Evolutionary conservation across 768 basidiomycete species (phyloP).

Genomic region (Amanita fuliginea): DNA sequence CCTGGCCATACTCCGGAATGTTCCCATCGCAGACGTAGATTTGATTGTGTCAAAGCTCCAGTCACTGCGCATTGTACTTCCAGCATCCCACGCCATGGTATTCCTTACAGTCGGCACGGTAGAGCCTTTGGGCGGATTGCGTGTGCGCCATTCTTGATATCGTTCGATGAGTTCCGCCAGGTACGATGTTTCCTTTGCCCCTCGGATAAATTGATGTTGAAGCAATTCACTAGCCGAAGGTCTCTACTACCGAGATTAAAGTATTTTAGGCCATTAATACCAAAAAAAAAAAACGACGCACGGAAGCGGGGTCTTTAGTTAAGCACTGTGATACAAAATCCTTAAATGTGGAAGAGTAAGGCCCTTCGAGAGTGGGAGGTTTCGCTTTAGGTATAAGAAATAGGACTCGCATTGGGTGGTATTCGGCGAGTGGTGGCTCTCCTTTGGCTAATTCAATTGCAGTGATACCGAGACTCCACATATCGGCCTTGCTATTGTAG

Average conservation of each 20-base stretch:
- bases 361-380: slow-evolving; percentile 80
- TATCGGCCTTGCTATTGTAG: slow-evolving; percentile 92
- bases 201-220: slow-evolving; percentile 85
- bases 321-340: slow-evolving; percentile 87
- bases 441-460: slow-evolving; percentile 98
- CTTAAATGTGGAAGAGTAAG: slow-evolving; percentile 80
- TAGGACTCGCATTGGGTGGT: slow-evolving; percentile 97
- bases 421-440: slow-evolving; percentile 92
- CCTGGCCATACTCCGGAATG: slow-evolving; percentile 61
- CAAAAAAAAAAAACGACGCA: slow-evolving; percentile 36
- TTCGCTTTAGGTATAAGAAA: slow-evolving; percentile 98
- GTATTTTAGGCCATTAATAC: slow-evolving; percentile 5
- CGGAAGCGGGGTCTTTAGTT: slow-evolving; percentile 81
- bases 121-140: slow-evolving; percentile 45
- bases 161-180: slow-evolving; percentile 85
- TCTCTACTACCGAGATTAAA: slow-evolving; percentile 36
- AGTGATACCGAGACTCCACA: slow-evolving; percentile 98
- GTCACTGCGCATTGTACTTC: slow-evolving; percentile 75
- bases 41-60: slow-evolving; percentile 94
- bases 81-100: slow-evolving; percentile 56
- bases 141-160: slow-evolving; percentile 64
- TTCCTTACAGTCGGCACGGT: slow-evolving; percentile 46
- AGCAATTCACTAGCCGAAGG: slow-evolving; percentile 87
- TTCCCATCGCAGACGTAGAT: slow-evolving; percentile 63
- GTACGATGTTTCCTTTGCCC: slow-evolving; percentile 71